Conservation (phyloP, 805 yeast species). For the Kodamaea lidongshanica region DNA sequence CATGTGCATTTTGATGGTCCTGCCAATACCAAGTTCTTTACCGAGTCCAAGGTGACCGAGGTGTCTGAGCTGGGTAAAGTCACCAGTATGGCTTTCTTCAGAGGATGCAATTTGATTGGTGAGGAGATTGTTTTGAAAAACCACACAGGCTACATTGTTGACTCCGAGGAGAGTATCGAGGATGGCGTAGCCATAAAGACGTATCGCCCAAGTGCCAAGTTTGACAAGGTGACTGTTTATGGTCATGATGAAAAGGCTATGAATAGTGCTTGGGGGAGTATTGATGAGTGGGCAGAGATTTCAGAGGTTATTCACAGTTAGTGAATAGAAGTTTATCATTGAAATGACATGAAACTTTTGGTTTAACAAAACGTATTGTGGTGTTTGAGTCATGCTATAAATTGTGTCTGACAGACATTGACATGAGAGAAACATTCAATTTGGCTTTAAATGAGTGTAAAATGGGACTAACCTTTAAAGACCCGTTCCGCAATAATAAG, state of each 20-base stretch:
- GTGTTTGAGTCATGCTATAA: no score
- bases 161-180: conserved; percentile 14
- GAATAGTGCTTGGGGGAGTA: conserved; percentile 21
- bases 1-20: conserved; percentile 18
- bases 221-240: conserved; percentile 16
- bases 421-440: no score
- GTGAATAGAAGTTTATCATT: no score
- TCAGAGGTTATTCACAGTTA: conserved; percentile 23
- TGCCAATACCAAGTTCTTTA: conserved; percentile 30
- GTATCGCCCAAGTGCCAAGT: conserved; percentile 16
- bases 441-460: no score
- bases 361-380: no score
- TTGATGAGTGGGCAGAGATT: conserved; percentile 26
- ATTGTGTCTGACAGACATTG: no score
- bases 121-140: conserved; percentile 11
- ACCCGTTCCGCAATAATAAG: no score
- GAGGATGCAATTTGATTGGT: conserved; percentile 32
- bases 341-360: no score
- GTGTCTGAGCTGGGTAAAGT: conserved; percentile 8
- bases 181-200: conserved; percentile 17
- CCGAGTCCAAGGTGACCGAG: conserved; percentile 23
- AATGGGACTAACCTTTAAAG: no score
- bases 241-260: conserved; percentile 37
- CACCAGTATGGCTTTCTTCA: conserved; percentile 22
- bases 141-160: conserved; percentile 22